Percentiles rank a stretch among this genome's conserved stretches.
phyloP scores from a whole-genome alignment of 2,329 filamentous ascomycete genomes.

The Didymella pomorum region DNA sequence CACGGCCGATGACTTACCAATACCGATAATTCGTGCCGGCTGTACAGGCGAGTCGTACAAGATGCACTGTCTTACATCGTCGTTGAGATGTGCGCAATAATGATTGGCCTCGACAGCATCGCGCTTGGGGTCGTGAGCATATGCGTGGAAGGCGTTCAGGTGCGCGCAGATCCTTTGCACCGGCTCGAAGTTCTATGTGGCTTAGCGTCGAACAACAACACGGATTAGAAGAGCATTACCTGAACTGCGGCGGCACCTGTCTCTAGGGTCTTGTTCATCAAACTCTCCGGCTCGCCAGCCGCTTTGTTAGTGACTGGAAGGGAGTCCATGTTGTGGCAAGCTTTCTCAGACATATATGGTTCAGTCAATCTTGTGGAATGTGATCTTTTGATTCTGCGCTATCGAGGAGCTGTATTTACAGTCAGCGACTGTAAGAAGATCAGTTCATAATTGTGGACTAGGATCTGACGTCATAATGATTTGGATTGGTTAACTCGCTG shows the following conservation, averaged over 20 bases:
- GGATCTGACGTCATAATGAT: conserved; percentile 25
- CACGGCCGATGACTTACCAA: conserved; percentile 50
- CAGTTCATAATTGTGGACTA: conserved; percentile 3
- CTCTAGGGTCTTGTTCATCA: conserved; percentile 66
- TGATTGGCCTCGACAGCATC: conserved; percentile 77
- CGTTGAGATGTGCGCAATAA: conserved; percentile 80
- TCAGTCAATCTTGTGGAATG: neutral
- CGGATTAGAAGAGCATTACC: conserved; percentile 41
- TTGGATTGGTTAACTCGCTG: conserved; percentile 1
- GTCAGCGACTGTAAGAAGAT: neutral
- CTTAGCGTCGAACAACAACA: neutral
- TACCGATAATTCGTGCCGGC: conserved; percentile 77
- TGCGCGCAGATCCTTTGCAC: conserved; percentile 80
- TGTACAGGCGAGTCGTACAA: conserved; percentile 77
- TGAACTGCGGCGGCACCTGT: conserved; percentile 68
- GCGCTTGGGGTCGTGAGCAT: conserved; percentile 74
- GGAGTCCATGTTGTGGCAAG: conserved; percentile 42
- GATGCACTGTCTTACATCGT: conserved; percentile 83
- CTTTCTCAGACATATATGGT: conserved; percentile 5
- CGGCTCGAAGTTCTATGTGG: conserved; percentile 69
- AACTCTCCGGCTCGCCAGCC: conserved; percentile 60
- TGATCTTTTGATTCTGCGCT: neutral
- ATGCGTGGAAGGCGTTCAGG: conserved; percentile 86
- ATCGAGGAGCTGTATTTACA: conserved; percentile 1
- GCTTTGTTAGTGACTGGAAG: conserved; percentile 53